Conservation (phyloP, 2,329 filamentous ascomycete species). For the Didymella sp. region DNA sequence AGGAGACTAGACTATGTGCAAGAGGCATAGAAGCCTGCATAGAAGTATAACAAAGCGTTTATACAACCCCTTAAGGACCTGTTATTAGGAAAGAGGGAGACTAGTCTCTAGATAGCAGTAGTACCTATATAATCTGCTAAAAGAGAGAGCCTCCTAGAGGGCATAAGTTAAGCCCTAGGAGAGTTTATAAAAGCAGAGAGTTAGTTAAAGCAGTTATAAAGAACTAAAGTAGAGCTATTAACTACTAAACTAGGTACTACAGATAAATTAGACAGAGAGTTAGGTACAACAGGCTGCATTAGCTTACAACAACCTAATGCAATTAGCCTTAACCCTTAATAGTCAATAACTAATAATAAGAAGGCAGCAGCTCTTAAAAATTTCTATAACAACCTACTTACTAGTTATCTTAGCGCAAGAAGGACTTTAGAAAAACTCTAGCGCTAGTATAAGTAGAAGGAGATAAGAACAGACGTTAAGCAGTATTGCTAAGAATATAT, state of each 20-base stretch:
- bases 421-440: background rate
- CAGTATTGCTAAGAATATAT: background rate
- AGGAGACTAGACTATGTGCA: background rate
- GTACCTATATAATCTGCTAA: background rate
- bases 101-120: background rate
- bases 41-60: background rate
- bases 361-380: background rate
- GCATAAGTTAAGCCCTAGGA: background rate
- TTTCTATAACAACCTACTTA: background rate
- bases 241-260: too few relatives aligned
- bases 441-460: background rate
- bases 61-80: background rate
- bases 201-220: too few relatives aligned
- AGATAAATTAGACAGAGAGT: too few relatives aligned
- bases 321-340: background rate
- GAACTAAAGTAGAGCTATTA: too few relatives aligned
- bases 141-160: background rate
- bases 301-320: background rate
- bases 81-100: background rate
- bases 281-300: too few relatives aligned
- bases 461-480: background rate
- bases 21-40: background rate
- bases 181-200: background rate
- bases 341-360: background rate
- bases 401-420: background rate